Evolutionary conservation across 1,139 yeast species (phyloP).

Genomic region (Entelexis sorbosivorans): DNA sequence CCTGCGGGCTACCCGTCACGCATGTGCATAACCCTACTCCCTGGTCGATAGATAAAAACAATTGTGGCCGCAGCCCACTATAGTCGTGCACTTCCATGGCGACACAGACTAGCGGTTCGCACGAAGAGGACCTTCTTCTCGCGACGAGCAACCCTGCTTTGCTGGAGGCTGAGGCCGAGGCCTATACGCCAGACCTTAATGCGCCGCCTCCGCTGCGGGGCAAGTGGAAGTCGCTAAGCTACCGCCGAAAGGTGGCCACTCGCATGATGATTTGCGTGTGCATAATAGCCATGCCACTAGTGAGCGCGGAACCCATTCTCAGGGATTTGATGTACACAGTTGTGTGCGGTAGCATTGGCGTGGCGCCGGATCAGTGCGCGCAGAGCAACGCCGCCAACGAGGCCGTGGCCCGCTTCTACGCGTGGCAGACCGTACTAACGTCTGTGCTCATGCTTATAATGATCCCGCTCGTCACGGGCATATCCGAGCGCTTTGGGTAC

Average conservation of each 20-base stretch:
- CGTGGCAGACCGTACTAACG: neutral
- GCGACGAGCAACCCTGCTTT: neutral
- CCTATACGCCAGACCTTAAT: neutral
- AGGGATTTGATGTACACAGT: neutral
- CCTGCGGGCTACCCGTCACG: neutral
- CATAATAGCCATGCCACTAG: neutral
- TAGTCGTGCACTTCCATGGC: neutral
- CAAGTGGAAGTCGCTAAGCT: neutral
- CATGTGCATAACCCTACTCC: neutral
- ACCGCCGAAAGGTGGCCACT: neutral
- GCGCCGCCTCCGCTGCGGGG: neutral
- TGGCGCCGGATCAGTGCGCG: neutral
- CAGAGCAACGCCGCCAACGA: neutral
- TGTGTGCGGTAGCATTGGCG: slow-evolving; percentile 1
- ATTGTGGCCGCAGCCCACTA: no score
- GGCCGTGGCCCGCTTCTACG: neutral
- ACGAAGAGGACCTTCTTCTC: neutral
- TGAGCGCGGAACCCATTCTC: neutral
- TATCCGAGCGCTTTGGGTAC: slow-evolving; percentile 1
- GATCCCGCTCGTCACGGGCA: slow-evolving; percentile 1
- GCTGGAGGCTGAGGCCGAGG: slow-evolving; percentile 2
- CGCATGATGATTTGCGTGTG: neutral
- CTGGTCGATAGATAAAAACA: neutral
- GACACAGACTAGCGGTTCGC: neutral
- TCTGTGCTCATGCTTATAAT: neutral